Base-by-base conservation (phyloP, 1,284 basidiomycete genomes). In the Rhodotorula sp. region DNA sequence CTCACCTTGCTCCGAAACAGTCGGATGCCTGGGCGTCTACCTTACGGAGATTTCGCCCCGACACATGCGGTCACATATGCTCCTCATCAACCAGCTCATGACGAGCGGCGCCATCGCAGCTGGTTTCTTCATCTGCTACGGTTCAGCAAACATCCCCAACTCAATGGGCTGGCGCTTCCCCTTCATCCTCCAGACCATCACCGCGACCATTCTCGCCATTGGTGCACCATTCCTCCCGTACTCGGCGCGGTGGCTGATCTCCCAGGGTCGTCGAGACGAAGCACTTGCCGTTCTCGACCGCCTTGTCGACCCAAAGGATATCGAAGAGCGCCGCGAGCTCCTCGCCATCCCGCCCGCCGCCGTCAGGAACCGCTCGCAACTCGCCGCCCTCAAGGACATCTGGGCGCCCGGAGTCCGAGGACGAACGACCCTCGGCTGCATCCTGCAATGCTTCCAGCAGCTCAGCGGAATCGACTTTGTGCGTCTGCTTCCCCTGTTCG, bases 81-180 rank as follows among this genome's bases (percentile, higher is more conserved):
- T 71, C 13, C 52, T 66, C 17, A 15, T 68, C 2, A 39, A 67
- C 13, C 66, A 68, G 22, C 17, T 67, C 0, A 48, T 64, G 44
- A 64, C 52, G n/a, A 63, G 62, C 0, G 62, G 64, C 32, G 61
- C 60, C n/a, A 52, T 76, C 29, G 77, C 79, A 1, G 76, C 67
- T 22, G 85, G 84, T 1, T 86, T 84, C 72, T 86, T 86, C 71
- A 80, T 84, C 34, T 83, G 83, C 67, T 86, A 84, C 55, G 83
- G 81, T 3, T 81, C 82, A 10, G 82, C 83, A 34, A 79, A 78
- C 54, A 67, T 83, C 29, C 62, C 73, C 2, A 79, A 75, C 39
- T 81, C 80, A 47, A 72, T 86, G 29, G 81, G 84, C 11, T 86
- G 84, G 84, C 80, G 85, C 5, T 76, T 82, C 20, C 84, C 85